phyloP scores from a whole-genome alignment of 2,329 filamentous ascomycete genomes.

The Chaetomiaceae sp. region DNA sequence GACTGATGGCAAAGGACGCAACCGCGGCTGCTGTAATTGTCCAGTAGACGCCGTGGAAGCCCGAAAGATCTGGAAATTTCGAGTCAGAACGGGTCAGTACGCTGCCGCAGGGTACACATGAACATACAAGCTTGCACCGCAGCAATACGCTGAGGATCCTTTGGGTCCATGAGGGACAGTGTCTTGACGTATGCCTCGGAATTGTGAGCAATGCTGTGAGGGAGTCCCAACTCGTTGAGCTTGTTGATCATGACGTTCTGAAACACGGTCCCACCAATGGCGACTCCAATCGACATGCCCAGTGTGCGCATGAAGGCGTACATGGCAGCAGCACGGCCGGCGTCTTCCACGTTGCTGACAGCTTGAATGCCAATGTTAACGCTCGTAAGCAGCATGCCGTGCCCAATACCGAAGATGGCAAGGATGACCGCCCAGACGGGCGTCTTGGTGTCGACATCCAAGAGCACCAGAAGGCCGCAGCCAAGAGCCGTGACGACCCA shows the following conservation, averaged over 20 bases:
- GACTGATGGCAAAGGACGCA: constrained; percentile 19
- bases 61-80: constrained; percentile 17
- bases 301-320: constrained; percentile 39
- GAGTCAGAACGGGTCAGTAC: neutral
- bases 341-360: constrained; percentile 33
- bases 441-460: constrained; percentile 28
- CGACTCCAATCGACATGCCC: constrained; percentile 39
- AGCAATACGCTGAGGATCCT: constrained; percentile 21
- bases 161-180: constrained; percentile 22
- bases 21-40: constrained; percentile 22
- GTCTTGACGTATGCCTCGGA: constrained; percentile 27
- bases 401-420: constrained; percentile 33
- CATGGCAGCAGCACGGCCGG: constrained; percentile 36
- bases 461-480: constrained; percentile 26
- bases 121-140: constrained; percentile 24
- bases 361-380: constrained; percentile 38
- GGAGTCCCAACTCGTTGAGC: constrained; percentile 29
- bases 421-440: constrained; percentile 34
- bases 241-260: constrained; percentile 37
- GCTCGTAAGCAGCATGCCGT: constrained; percentile 37
- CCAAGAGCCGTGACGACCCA: constrained; percentile 31
- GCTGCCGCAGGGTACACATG: too few relatives aligned
- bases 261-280: constrained; percentile 38
- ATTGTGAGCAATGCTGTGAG: constrained; percentile 29
- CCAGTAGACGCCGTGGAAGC: constrained; percentile 28